Evolutionary conservation across 495 filamentous ascomycete species (phyloP).

Genomic region (Penicillium dipodomyicola): DNA sequence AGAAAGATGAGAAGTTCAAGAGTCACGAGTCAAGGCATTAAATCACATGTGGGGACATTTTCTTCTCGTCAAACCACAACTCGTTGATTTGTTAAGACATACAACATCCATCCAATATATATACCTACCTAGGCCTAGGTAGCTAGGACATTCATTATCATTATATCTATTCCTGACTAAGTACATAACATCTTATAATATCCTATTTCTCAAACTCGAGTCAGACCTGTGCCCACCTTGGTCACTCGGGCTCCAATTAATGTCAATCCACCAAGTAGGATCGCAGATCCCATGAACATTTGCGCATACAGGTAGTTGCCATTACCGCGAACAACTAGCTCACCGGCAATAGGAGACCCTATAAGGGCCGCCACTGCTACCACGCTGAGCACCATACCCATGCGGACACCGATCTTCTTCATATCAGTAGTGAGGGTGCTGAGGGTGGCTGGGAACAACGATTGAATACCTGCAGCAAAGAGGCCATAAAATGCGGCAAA

Average conservation of each 20-base stretch:
- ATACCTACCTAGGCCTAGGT: neutral
- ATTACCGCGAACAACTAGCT: conserved; percentile 48
- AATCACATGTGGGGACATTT: too few relatives aligned
- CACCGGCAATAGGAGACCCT: conserved; percentile 72
- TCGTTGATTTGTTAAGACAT: too few relatives aligned
- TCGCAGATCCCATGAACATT: conserved; percentile 47
- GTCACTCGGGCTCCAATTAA: conserved; percentile 48
- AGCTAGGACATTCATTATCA: conserved; percentile 1
- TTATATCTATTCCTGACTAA: too few relatives aligned
- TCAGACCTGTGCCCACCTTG: conserved; percentile 34
- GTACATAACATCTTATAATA: conserved; percentile 8
- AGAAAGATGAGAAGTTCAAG: neutral
- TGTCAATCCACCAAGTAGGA: conserved; percentile 49
- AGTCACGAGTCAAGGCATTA: too few relatives aligned
- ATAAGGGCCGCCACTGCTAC: conserved; percentile 69
- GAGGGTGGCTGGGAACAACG: conserved; percentile 59
- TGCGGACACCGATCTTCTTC: conserved; percentile 65
- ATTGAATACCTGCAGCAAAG: conserved; percentile 64
- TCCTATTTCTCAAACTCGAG: conserved; percentile 19
- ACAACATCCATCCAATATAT: neutral
- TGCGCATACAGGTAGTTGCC: conserved; percentile 60
- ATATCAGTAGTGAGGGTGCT: conserved; percentile 62
- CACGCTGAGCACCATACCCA: conserved; percentile 81
- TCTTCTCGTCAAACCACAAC: too few relatives aligned
- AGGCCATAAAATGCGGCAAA: conserved; percentile 64